Evolutionary conservation across 495 filamentous ascomycete species (phyloP), one percentile per base, ranked within the genome.

Genomic region (Tetracladium setigerum): DNA sequence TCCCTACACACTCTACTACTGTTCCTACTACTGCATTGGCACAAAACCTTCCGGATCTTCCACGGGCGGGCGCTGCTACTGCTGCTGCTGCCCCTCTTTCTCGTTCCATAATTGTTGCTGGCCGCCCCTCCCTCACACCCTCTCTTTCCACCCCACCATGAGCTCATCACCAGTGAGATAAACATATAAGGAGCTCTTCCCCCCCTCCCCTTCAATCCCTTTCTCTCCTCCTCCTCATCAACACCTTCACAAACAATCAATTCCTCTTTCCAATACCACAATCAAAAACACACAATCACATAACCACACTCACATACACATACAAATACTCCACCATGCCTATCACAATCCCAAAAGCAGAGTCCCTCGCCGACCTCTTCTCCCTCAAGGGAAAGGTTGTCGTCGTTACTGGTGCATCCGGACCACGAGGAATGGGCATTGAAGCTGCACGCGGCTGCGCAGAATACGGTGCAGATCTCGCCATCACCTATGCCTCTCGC

Each of bases 311-410:
- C 14, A 16, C 18, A 5, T 18, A 35, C 13, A 38, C 27, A 34
- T 11, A 45, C 34, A 37, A 10, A 47, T 6, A 12, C 18, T 1
- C 33, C 44, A 59, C 13, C 56, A 77, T 74, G 69, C 77, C 78
- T 61, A 74, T 81, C 62, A 55, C 60, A 49, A 63, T 83, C 53
- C 79, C 82, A 58, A 59, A 76, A 53, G 64, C 73, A 61, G 66
- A 77, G 7, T 68, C 64, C 54, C 69, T 87, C 51, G 59, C 68
- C 54, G 82, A 87, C 63, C 72, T 83, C 60, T 68, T 87, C 62
- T 77, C 72, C 72, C 72, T 87, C 30, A 86, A 86, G 66, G 81
- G 82, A 71, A 84, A 84, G 66, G 78, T 82, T 46, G 81, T 84
- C 58, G 66, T 84, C 53, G 70, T 87, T 22, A 87, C 83, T 22